Base-by-base conservation (phyloP, 2,329 filamentous ascomycete species). In the Nannizziopsis barbatae region DNA sequence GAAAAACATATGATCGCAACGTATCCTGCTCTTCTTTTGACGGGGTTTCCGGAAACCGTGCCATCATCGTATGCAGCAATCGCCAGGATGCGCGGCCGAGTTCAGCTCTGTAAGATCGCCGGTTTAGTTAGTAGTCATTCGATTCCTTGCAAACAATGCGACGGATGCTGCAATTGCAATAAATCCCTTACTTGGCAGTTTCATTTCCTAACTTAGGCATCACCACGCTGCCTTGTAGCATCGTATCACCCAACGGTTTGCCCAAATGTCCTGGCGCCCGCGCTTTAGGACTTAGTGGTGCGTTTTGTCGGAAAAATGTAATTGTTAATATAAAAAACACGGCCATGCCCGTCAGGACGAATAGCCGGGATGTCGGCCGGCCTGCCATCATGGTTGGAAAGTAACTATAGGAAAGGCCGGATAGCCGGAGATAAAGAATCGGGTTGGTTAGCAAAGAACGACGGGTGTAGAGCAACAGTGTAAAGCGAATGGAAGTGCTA, bases 21-120 rank as follows among this genome's bases (percentile, higher is more conserved):
- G 79, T 75, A 44, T 74, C 69, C 56, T 75, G 74, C 60, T 83
- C 77, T 48, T 82, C 79, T 17, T 68, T 62, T 0, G 74, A 77
- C 2, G 79, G 79, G 51, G 75, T 73, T 57, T 81, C 78, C 10
- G 79, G 79, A 59, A 80, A 83, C 54, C 77, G 73, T 46, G 77
- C 77, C 69, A 83, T 80, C 51, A 79, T 79, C 14, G 79, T 83
- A 61, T 83, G 79, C 54, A 83, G 72, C 54, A 80, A 71, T 58
- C 80, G 80, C 79, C 79, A 83, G 32, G 78, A 75, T 49, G 79
- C 76, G 52, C 79, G 74, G 52, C 79, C 79, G 22, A 83, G 69
- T 63, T 83, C 79, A 52, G 76, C 79, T 64, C 74, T 77, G 50
- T 42, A n/a, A 37, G 36, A 22, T 18, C 14, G 32, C 14, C 17